Evolutionary conservation across 2,329 filamentous ascomycete species (phyloP), one percentile per base, ranked within the genome.

Genomic region (Colletotrichum truncatum): DNA sequence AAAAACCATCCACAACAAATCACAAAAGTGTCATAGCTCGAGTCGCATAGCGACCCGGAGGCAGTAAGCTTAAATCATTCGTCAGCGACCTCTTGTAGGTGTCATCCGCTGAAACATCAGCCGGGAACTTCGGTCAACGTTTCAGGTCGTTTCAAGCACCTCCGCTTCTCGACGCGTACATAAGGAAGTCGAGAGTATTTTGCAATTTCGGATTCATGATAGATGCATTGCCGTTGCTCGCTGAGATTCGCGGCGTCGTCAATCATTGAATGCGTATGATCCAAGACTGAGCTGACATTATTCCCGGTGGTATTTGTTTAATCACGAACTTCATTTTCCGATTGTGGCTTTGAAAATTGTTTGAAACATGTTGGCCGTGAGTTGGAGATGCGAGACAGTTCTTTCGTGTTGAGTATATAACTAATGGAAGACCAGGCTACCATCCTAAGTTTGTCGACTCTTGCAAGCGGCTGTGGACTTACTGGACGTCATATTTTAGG

Each of bases 141-240:
- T 66, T 62, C 63, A 63, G 9, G 3, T 14, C 28, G 63, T 66
- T 66, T 66, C 63, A 66, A 34, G 8, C 21, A 9, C 21, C n/a
- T 34, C 28, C 12, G 4, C 23, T 45, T 16, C 16, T 8, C 11
- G 4, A 55, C 25, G 4, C 14, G 2, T 21, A 55, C 7, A 55
- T 26, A 56, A 51, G 30, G 39, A 30, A 38, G 45, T 2, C 11
- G 16, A n/a, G 30, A 32, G 21, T 16, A 34, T n/a, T n/a, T n/a
- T n/a, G n/a, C n/a, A n/a, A n/a, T n/a, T n/a, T n/a, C n/a, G n/a
- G n/a, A n/a, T n/a, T n/a, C n/a, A n/a, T n/a, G n/a, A n/a, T n/a
- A n/a, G 1, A 14, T 43, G 2, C 39, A 43, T 7, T 43, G n/a
- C n/a, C n/a, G n/a, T n/a, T n/a, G n/a, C n/a, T n/a, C n/a, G n/a